Percentiles rank a stretch among this genome's conserved stretches.
These are phyloP conservation scores for Kokia cookei DNA, from an alignment of 441 rosid species.

Conservation along the genomic window DNA sequence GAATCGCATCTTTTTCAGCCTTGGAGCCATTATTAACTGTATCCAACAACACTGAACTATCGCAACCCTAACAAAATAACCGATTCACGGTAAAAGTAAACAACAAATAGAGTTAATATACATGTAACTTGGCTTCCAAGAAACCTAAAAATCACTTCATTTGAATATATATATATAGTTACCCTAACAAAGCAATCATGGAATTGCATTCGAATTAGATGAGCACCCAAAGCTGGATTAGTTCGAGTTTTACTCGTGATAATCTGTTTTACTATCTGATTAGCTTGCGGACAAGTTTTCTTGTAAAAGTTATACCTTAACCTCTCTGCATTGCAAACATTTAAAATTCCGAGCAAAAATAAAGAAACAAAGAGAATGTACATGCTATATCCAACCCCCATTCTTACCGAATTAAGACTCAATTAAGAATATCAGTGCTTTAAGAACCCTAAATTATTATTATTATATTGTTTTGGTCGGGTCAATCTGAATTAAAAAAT, in stretches of 20 bases:
- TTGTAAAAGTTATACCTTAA: conserved; percentile 22
- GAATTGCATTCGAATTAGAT: conserved; percentile 41
- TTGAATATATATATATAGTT: not conserved
- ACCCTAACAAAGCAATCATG: conserved; percentile 41
- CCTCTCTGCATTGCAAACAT: not conserved
- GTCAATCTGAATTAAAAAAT: too few relatives aligned
- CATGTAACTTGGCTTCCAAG: not conserved
- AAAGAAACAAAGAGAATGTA: not conserved
- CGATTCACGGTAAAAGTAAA: too few relatives aligned
- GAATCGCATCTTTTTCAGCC: conserved; percentile 43
- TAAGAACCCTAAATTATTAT: not conserved
- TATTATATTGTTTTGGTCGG: too few relatives aligned
- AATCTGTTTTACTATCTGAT: conserved; percentile 21
- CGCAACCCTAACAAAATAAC: conserved; percentile 40
- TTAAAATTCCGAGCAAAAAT: not conserved
- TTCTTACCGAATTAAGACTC: not conserved
- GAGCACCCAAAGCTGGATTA: conserved; percentile 34
- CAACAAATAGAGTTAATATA: not conserved
- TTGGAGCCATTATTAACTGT: conserved; percentile 15
- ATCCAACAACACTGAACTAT: conserved; percentile 49
- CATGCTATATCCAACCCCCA: not conserved
- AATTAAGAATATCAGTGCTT: not conserved
- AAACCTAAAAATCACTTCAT: not conserved
- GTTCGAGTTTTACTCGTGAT: conserved; percentile 15
- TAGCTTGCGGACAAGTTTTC: conserved; percentile 29